A percentile compares a stretch with the other conserved stretches of the same genome.
Evolutionary conservation across 2,329 filamentous ascomycete species (phyloP).

Genomic region (Ambrosiella xylebori): DNA sequence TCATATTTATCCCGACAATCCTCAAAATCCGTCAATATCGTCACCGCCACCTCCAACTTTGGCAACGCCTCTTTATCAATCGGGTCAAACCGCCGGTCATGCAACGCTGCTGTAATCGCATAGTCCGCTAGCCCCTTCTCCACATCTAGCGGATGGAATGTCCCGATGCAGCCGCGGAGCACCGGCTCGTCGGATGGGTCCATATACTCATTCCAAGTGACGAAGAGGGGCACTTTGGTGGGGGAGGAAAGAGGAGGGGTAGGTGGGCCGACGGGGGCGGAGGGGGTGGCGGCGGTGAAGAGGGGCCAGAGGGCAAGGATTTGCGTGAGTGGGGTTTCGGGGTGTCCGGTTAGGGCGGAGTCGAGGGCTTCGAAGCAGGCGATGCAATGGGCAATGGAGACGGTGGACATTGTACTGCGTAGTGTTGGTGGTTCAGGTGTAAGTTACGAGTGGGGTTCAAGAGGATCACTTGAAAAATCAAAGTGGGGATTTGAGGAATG

Average conservation of each 20-base stretch:
- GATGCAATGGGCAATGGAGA: slow-evolving; percentile 62
- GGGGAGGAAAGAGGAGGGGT: slow-evolving; percentile 17
- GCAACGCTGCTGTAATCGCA: slow-evolving; percentile 58
- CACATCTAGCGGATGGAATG: slow-evolving; percentile 65
- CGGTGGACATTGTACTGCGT: slow-evolving; percentile 49
- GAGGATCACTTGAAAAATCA: neutral
- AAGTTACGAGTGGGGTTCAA: neutral
- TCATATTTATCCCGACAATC: slow-evolving; percentile 55
- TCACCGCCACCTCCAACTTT: slow-evolving; percentile 48
- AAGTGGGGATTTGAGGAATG: neutral
- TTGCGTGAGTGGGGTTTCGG: slow-evolving; percentile 47
- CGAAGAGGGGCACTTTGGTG: slow-evolving; percentile 21
- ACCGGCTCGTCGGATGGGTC: slow-evolving; percentile 34
- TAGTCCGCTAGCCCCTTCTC: slow-evolving; percentile 59
- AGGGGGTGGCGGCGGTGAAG: slow-evolving; percentile 18
- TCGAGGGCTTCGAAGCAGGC: slow-evolving; percentile 82
- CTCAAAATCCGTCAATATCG: slow-evolving; percentile 75
- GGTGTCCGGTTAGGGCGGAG: slow-evolving; percentile 54
- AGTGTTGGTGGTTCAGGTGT: slow-evolving; percentile 26
- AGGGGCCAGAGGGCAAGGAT: slow-evolving; percentile 49
- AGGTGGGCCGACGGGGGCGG: slow-evolving; percentile 6
- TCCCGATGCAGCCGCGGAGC: slow-evolving; percentile 89
- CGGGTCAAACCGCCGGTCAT: slow-evolving; percentile 45
- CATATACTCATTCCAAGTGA: slow-evolving; percentile 13
- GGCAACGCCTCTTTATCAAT: slow-evolving; percentile 38